Base-by-base conservation (phyloP, 1,284 basidiomycete species). In the Ceratobasidium papillatum region DNA sequence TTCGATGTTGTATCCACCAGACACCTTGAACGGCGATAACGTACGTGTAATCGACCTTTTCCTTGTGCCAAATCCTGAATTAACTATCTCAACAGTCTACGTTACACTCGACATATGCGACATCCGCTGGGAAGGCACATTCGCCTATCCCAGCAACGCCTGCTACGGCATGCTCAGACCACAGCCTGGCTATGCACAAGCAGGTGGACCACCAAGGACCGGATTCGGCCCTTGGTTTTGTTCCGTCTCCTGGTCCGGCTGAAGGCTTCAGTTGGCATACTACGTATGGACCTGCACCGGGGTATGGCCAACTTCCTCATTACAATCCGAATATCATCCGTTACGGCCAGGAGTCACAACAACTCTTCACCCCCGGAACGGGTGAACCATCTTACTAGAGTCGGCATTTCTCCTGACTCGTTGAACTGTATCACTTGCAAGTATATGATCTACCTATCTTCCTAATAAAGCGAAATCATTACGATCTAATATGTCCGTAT, bases 31-130 rank as follows among this genome's bases (percentile, higher is more conserved):
- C 58, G n/a, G 52, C 4, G 17, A 69, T 69, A 36, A 58, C 32
- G 66, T 69, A 30, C 22, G 66, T 27, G 22, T 17, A 4, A 11
- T 51, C 27, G 7, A 5, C 27, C n/a, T 36, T 22, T 47, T 34
- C 49, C 51, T 17, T 22, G 25, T 14, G 52, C 9, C 36, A 41
- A 22, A 43, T 22, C 17, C 19, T 43, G 22, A 56, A 27, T 22
- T 51, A 52, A 22, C 25, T 19, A 30, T 30, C 22, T 27, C 34
- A 25, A 12, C 38, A 69, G 66, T 54, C 66, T 22, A 45, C 66
- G 66, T 45, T 69, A 69, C 66, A 69, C 66, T 69, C 66, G 66
- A 69, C 66, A 69, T 69, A 69, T 69, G 66, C 66, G 66, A 69
- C 34, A 41, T 32, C 27, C 19, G 45, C 66, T 58, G 66, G 52